A percentile compares a stretch with the other conserved stretches of the same genome.
phyloP scores from a whole-genome alignment of 192 early-diverging fungal genomes.

The Coemansia sp. region DNA sequence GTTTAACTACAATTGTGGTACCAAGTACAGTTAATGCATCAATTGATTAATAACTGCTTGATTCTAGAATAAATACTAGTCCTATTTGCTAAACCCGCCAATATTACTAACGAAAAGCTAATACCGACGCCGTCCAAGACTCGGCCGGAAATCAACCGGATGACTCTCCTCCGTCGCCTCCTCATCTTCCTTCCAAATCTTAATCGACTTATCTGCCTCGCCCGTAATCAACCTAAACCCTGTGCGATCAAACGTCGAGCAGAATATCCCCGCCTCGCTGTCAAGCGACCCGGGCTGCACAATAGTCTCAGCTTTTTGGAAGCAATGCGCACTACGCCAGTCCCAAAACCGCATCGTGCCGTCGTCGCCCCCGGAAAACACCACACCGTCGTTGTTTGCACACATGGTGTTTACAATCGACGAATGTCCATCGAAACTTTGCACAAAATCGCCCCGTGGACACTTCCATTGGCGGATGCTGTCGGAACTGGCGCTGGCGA shows the following conservation, averaged over 20 bases:
- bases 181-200: constrained; percentile 62
- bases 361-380: constrained; percentile 96
- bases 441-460: constrained; percentile 91
- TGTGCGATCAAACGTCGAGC: constrained; percentile 92
- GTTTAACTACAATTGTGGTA: constrained; percentile 6
- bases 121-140: constrained; percentile 29
- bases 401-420: constrained; percentile 89
- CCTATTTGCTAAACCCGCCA: too few species aligned
- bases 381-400: constrained; percentile 87
- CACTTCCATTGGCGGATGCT: constrained; percentile 98
- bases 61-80: not conserved
- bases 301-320: constrained; percentile 83
- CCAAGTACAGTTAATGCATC: too few species aligned
- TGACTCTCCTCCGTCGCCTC: constrained; percentile 54
- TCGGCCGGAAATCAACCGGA: constrained; percentile 47
- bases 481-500: constrained; percentile 85
- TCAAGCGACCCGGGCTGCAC: constrained; percentile 96
- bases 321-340: constrained; percentile 93
- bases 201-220: constrained; percentile 99
- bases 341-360: constrained; percentile 97
- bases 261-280: constrained; percentile 94
- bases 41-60: not conserved
- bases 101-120: not conserved
- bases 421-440: constrained; percentile 85
- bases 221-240: constrained; percentile 95